phyloP scores from a whole-genome alignment of 2,329 filamentous ascomycete genomes.

The Fusarium sterilihyphosum region DNA sequence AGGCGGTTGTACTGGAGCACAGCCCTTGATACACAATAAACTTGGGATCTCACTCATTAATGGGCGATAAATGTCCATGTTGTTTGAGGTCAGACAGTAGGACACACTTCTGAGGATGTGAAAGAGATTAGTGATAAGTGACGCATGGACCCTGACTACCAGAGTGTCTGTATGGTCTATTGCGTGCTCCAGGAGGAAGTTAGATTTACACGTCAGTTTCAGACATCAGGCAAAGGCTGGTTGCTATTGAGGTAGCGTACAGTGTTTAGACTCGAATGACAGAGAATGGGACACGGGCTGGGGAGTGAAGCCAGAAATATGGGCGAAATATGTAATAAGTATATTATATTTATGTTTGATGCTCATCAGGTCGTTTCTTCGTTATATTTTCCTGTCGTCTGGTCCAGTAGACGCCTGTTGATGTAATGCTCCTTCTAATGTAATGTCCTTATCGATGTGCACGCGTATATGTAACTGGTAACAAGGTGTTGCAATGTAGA shows the following conservation, averaged over 20 bases:
- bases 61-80: background rate
- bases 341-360: background rate
- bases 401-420: background rate
- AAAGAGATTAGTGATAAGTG: background rate
- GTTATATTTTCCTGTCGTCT: background rate
- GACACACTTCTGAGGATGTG: background rate
- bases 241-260: background rate
- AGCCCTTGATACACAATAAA: background rate
- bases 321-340: background rate
- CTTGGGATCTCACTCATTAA: background rate
- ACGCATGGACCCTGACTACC: background rate
- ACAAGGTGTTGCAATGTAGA: background rate
- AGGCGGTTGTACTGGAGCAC: background rate
- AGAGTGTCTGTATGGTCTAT: background rate
- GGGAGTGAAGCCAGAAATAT: background rate
- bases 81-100: background rate
- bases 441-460: background rate
- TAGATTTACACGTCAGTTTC: background rate
- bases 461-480: background rate
- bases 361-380: slow-evolving; percentile 22
- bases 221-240: background rate
- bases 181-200: background rate
- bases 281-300: background rate
- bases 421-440: background rate
- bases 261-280: background rate